Evolutionary conservation across 495 filamentous ascomycete genomes (phyloP), one percentile per base, ranked within the genome.

Genomic region (Pseudevernia furfuracea): DNA sequence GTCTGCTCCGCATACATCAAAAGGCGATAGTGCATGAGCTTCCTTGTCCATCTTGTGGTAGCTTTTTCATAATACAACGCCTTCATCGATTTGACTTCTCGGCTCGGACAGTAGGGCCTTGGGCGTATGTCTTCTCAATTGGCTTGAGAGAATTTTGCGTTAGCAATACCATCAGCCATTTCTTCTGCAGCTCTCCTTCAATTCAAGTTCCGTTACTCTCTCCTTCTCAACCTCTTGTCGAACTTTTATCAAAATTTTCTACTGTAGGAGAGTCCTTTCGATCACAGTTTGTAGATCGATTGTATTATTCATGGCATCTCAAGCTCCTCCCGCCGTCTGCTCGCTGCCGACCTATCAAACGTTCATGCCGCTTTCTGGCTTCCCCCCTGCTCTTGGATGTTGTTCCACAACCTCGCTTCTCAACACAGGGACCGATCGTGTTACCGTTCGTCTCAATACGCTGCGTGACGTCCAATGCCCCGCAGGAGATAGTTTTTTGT

Each of bases 361-460:
- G 15, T 53, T 53, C 19, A 53, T 53, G 25, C 49, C 49, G 49
- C 49, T 53, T 32, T 25, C 49, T 32, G 49, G 49, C 28, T 53
- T 53, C 32, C 25, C 49, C 8, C 49, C 49, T 30, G 49, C 49
- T 53, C 49, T 30, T 53, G 49, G 49, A 53, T 53, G 32, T 28
- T 53, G 49, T 53, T 53, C 49, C 25, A 53, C 49, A 7, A 53
- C 49, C 11, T 25, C 49, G 12, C 25, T 53, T 6, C 25, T 21
- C 3, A 19, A 53, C 28, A 32, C 19, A 19, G 32, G 49, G 49
- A 53, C 25, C 14, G 14, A 30, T 30, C 28, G 9, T 5, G 15
- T 12, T 49, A 14, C 23, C 28, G 23, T 10, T 14, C 3, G 25
- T 14, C n/a, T 14, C 12, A 14, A 19, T 2, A 32, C 12, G 49